A percentile compares a stretch with the other conserved stretches of the same genome.
Evolutionary conservation across 257 asterid genomes (phyloP).

Genomic region (Lavandula angustifolia): DNA sequence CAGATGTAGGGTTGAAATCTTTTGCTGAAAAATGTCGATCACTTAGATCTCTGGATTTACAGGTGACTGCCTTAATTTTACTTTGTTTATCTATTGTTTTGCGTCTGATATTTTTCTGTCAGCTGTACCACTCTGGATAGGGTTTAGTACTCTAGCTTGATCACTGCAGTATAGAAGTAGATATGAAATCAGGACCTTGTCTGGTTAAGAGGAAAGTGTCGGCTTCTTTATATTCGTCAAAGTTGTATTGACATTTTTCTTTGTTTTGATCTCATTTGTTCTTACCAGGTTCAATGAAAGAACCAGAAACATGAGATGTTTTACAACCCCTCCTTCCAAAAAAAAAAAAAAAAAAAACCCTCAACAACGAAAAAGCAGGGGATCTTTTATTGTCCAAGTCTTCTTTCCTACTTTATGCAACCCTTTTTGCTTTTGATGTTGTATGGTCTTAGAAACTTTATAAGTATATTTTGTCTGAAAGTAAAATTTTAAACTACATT

Average conservation of each 20-base stretch:
- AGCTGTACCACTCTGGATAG: slow-evolving; percentile 19
- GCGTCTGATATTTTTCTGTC: slow-evolving; percentile 5
- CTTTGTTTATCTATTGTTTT: not conserved
- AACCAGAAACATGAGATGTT: not conserved
- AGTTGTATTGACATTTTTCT: not conserved
- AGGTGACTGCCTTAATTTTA: slow-evolving; percentile 49
- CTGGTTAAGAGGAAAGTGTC: slow-evolving; percentile 18
- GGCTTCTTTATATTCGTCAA: not conserved
- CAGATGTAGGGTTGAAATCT: slow-evolving; percentile 67
- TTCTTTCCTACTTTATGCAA: slow-evolving; percentile 1
- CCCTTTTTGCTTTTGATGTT: not conserved
- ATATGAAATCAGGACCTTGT: not conserved
- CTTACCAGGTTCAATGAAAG: not conserved
- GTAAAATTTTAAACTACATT: not conserved
- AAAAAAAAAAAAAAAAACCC: too few relatives aligned
- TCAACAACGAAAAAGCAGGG: not conserved
- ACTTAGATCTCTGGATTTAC: slow-evolving; percentile 74
- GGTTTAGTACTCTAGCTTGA: slow-evolving; percentile 18
- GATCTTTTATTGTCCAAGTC: not conserved
- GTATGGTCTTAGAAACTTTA: slow-evolving; percentile 16
- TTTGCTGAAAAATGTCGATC: slow-evolving; percentile 61
- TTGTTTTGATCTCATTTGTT: not conserved
- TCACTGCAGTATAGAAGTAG: not conserved
- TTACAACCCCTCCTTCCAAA: not conserved
- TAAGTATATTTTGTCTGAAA: not conserved